These are phyloP conservation scores for Cyclocybe cylindracea DNA, from an alignment of 768 basidiomycete genomes.

Conservation along the genomic window DNA sequence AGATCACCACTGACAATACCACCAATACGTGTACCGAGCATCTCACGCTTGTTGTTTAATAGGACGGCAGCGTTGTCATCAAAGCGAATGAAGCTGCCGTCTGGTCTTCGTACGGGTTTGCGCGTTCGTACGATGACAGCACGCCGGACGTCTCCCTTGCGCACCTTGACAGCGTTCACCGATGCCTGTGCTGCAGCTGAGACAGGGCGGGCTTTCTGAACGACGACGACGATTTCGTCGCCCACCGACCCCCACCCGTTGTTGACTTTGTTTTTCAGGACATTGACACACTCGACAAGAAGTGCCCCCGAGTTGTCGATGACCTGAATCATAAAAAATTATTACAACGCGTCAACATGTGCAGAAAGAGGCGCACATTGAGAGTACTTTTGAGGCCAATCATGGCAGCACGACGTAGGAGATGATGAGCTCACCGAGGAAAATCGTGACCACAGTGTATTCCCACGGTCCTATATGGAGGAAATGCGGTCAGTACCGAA, in stretches of 20 bases:
- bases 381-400: slow-evolving; percentile 94
- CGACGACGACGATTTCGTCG: slow-evolving; percentile 95
- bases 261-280: slow-evolving; percentile 94
- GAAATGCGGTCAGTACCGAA: slow-evolving; percentile 7
- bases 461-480: slow-evolving; percentile 29
- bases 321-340: slow-evolving; percentile 46
- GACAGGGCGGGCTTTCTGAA: slow-evolving; percentile 87
- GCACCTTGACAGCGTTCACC: slow-evolving; percentile 84
- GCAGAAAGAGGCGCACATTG: slow-evolving; percentile 54
- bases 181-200: slow-evolving; percentile 65
- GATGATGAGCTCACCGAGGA: slow-evolving; percentile 12
- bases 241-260: slow-evolving; percentile 93
- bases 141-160: slow-evolving; percentile 91
- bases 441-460: slow-evolving; percentile 6
- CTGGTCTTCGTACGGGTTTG: slow-evolving; percentile 82
- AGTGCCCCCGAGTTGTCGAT: slow-evolving; percentile 98
- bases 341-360: background rate
- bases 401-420: slow-evolving; percentile 47
- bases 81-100: slow-evolving; percentile 86
- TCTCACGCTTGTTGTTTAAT: slow-evolving; percentile 93
- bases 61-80: slow-evolving; percentile 97
- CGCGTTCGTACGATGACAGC: slow-evolving; percentile 95
- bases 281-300: slow-evolving; percentile 93
- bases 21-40: slow-evolving; percentile 93
- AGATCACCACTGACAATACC: slow-evolving; percentile 92